phyloP scores from a whole-genome alignment of 1,139 yeast species.

The Taphrina deformans region DNA sequence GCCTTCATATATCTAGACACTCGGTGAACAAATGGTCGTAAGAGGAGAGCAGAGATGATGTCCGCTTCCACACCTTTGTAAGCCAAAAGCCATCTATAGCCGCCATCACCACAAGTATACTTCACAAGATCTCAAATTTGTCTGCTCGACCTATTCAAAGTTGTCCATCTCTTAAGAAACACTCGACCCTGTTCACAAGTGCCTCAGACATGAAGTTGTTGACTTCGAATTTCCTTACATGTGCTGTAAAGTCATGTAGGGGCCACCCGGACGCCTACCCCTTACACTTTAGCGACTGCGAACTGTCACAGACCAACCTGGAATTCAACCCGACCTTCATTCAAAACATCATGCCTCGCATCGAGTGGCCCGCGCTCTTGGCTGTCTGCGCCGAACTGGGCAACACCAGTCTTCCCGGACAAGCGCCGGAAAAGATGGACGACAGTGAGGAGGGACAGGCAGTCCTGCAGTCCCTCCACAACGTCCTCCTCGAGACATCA shows the following conservation, averaged over 20 bases:
- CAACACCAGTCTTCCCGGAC: slow-evolving; percentile 61
- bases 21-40: neutral
- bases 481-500: slow-evolving; percentile 77
- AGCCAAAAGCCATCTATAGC: slow-evolving; percentile 5
- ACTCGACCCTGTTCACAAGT: neutral
- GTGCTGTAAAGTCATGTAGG: slow-evolving; percentile 83
- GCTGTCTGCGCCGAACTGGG: slow-evolving; percentile 76
- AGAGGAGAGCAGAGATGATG: neutral
- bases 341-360: slow-evolving; percentile 70
- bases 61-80: neutral
- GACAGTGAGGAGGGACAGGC: slow-evolving; percentile 57
- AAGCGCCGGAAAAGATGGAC: slow-evolving; percentile 62
- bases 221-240: slow-evolving; percentile 88
- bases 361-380: slow-evolving; percentile 84
- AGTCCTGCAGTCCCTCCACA: slow-evolving; percentile 72
- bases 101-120: neutral
- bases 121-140: neutral
- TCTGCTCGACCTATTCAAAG: neutral
- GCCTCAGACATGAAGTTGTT: slow-evolving; percentile 11
- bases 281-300: slow-evolving; percentile 66
- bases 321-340: slow-evolving; percentile 84
- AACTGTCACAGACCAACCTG: slow-evolving; percentile 71
- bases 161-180: neutral
- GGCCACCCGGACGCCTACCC: slow-evolving; percentile 78
- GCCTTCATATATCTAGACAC: too few relatives aligned